Conservation (phyloP, 2,329 filamentous ascomycete species). For the Metarhizium guizhouense region DNA sequence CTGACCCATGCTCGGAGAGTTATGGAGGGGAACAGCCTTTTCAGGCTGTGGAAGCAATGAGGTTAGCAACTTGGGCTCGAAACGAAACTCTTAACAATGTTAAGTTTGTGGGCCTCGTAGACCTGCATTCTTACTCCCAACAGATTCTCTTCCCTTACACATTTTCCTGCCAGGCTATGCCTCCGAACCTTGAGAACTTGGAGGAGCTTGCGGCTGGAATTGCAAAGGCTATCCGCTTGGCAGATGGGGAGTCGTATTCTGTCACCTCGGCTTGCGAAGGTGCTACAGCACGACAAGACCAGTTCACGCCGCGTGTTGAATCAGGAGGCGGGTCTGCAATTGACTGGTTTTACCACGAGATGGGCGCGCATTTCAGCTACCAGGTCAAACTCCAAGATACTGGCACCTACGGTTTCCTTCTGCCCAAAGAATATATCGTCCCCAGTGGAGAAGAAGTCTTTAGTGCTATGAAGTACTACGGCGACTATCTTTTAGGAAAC, state of each 20-base stretch:
- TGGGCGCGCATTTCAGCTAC: conserved; percentile 76
- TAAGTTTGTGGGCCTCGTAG: conserved; percentile 75
- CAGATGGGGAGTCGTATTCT: conserved; percentile 65
- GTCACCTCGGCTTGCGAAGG: conserved; percentile 84
- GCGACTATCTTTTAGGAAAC: conserved; percentile 66
- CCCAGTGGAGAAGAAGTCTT: conserved; percentile 85
- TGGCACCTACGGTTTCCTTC: conserved; percentile 85
- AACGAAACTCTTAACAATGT: conserved; percentile 68
- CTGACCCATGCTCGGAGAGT: conserved; percentile 82
- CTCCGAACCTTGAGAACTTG: conserved; percentile 83
- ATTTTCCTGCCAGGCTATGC: conserved; percentile 68
- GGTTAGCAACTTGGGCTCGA: conserved; percentile 72
- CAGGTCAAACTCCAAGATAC: conserved; percentile 92
- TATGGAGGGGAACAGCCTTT: conserved; percentile 80
- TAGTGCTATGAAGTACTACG: conserved; percentile 74
- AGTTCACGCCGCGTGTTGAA: conserved; percentile 46
- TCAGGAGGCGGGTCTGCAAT: conserved; percentile 75
- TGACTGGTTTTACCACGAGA: conserved; percentile 91
- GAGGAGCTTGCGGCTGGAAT: conserved; percentile 83
- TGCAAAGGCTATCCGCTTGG: conserved; percentile 79
- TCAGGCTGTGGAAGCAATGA: conserved; percentile 68
- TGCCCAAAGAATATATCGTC: conserved; percentile 79
- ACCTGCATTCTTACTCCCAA: conserved; percentile 92
- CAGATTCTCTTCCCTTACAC: conserved; percentile 89
- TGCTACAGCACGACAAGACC: conserved; percentile 37